phyloP scores from a whole-genome alignment of 768 basidiomycete genomes.

The Coprinopsis cinerea region DNA sequence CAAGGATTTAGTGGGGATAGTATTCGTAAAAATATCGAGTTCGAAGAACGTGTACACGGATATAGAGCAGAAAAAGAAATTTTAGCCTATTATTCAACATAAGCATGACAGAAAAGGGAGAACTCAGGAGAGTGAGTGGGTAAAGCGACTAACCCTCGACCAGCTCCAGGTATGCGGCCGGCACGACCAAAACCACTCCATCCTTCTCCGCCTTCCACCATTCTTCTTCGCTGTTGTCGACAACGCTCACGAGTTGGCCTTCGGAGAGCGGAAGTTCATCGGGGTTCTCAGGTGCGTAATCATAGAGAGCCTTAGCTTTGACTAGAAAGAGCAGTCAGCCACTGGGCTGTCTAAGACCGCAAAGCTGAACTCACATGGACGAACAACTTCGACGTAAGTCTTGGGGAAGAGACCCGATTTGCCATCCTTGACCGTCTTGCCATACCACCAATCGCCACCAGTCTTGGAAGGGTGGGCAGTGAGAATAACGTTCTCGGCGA shows the following conservation, averaged over 20 bases:
- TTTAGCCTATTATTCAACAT: slow-evolving; percentile 70
- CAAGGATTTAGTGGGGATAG: not conserved
- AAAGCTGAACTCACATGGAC: slow-evolving; percentile 46
- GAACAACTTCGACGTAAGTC: slow-evolving; percentile 74
- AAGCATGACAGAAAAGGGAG: slow-evolving; percentile 12
- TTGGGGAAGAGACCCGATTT: slow-evolving; percentile 86
- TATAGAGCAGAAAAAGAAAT: slow-evolving; percentile 53
- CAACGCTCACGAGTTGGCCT: slow-evolving; percentile 70
- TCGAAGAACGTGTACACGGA: slow-evolving; percentile 35
- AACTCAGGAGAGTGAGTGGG: slow-evolving; percentile 15
- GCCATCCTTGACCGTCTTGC: slow-evolving; percentile 56
- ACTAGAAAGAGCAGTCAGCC: slow-evolving; percentile 27
- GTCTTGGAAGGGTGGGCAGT: slow-evolving; percentile 81
- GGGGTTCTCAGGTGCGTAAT: slow-evolving; percentile 60
- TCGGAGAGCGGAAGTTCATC: slow-evolving; percentile 87
- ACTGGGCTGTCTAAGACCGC: not conserved
- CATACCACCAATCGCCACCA: slow-evolving; percentile 92
- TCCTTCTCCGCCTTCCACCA: slow-evolving; percentile 97
- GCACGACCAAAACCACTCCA: slow-evolving; percentile 85
- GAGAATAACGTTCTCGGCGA: slow-evolving; percentile 74
- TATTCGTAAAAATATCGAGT: slow-evolving; percentile 24
- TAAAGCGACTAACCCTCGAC: slow-evolving; percentile 79
- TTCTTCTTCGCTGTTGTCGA: slow-evolving; percentile 78
- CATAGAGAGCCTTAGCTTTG: slow-evolving; percentile 74
- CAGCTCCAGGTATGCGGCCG: slow-evolving; percentile 85